A percentile compares a stretch with the other conserved stretches of the same genome.
phyloP scores from a whole-genome alignment of 73 alveolate species.

The Tetrahymena borealis region DNA sequence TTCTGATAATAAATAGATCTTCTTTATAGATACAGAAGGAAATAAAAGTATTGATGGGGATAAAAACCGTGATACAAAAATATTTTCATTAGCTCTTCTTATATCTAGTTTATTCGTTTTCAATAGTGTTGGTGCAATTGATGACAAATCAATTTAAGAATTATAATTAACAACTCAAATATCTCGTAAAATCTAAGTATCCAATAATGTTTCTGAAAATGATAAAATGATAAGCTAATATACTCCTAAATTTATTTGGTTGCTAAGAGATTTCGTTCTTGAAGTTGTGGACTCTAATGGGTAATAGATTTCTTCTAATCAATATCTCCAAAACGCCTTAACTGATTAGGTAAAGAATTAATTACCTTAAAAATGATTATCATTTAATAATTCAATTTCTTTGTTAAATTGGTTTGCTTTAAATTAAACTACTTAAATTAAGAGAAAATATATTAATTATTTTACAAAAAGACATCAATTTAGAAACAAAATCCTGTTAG shows the following conservation, averaged over 20 bases:
- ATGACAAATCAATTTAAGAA: conserved; percentile 80
- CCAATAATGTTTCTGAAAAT: neutral
- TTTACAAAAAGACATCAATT: conserved; percentile 56
- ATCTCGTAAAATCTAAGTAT: conserved; percentile 57
- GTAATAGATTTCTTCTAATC: conserved; percentile 62
- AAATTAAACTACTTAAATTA: too few relatives aligned
- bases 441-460: neutral
- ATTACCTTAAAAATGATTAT: too few relatives aligned
- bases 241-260: conserved; percentile 80
- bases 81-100: conserved; percentile 87
- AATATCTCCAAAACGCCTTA: conserved; percentile 83
- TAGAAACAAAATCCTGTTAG: conserved; percentile 49
- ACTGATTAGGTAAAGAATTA: conserved; percentile 20
- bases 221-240: conserved; percentile 25
- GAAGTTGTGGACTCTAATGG: conserved; percentile 82
- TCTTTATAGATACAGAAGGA: conserved; percentile 94
- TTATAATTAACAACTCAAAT: conserved; percentile 90
- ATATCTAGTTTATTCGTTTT: conserved; percentile 80
- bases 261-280: conserved; percentile 91
- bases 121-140: conserved; percentile 92
- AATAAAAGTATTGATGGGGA: conserved; percentile 85
- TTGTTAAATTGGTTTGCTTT: neutral
- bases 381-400: neutral
- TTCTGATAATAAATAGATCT: conserved; percentile 68
- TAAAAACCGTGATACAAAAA: conserved; percentile 89